Evolutionary conservation across 352 stramenopile genomes (phyloP), one percentile per base, ranked within the genome.

Genomic region (Phytophthora constricta): DNA sequence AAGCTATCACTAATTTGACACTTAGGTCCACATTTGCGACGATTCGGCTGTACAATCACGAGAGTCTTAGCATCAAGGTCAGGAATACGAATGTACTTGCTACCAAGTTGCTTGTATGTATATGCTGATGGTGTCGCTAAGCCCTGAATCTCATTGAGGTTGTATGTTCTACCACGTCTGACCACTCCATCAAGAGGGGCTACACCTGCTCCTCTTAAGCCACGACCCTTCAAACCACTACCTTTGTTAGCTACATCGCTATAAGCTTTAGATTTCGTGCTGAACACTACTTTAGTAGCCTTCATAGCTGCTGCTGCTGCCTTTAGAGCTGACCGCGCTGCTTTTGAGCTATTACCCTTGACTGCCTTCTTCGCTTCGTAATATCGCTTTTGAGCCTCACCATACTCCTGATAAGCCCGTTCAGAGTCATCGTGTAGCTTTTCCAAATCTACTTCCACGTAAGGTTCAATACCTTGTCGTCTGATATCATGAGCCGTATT

Each of bases 51-150:
- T 0, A 65, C 57, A 17, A 65, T 53, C 1, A 43, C 47, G 11
- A 65, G 34, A 2, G 10, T 17, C 1, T 43, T 51, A 0, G 31
- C 19, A 43, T 65, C 34, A 0, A 65, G 37, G 19, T 65, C 57
- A 10, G 57, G 46, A 1, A 65, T 49, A 9, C 57, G 31, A 26
- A 65, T 58, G 26, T 65, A 65, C 34, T 65, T 65, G 2, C 20
- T 51, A 51, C 57, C 57, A 25, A 65, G n/a, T n/a, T n/a, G n/a
- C n/a, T n/a, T n/a, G n/a, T n/a, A n/a, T n/a, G n/a, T n/a, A n/a
- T n/a, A n/a, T n/a, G n/a, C n/a, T n/a, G n/a, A n/a, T n/a, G n/a
- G n/a, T n/a, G n/a, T n/a, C n/a, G n/a, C n/a, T n/a, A n/a, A n/a
- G n/a, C n/a, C n/a, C n/a, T n/a, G n/a, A n/a, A n/a, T n/a, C n/a